phyloP scores from a whole-genome alignment of 805 yeast genomes.

The Tetrapisispora namnaoensis region DNA sequence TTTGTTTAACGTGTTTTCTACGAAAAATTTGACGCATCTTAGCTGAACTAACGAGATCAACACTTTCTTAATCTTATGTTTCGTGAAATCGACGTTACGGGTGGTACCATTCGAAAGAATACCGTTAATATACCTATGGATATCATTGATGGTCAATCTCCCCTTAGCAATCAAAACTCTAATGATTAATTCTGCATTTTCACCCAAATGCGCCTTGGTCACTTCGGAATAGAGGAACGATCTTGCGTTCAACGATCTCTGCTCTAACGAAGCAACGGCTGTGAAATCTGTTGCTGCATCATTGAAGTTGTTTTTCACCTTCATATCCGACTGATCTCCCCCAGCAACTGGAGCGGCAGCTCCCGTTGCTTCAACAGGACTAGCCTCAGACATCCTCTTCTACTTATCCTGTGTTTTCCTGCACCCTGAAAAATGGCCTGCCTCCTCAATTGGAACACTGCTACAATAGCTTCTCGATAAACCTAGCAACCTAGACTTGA shows the following conservation, averaged over 20 bases:
- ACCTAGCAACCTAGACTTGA: too few relatives aligned
- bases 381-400: neutral
- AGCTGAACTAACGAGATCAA: slow-evolving; percentile 73
- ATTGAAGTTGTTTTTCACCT: neutral
- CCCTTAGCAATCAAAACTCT: slow-evolving; percentile 59
- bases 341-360: neutral
- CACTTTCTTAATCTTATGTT: slow-evolving; percentile 46
- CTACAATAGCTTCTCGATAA: too few relatives aligned
- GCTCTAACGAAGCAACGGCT: slow-evolving; percentile 24
- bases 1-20: slow-evolving; percentile 29
- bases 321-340: neutral
- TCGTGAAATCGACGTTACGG: slow-evolving; percentile 27
- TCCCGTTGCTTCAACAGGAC: neutral
- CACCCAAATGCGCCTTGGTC: slow-evolving; percentile 54
- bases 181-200: slow-evolving; percentile 56
- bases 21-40: slow-evolving; percentile 62
- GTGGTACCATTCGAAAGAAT: neutral
- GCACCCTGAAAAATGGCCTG: too few relatives aligned
- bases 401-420: too few relatives aligned
- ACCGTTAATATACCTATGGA: slow-evolving; percentile 35
- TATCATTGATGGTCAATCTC: slow-evolving; percentile 47
- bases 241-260: slow-evolving; percentile 51
- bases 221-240: slow-evolving; percentile 49
- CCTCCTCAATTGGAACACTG: too few relatives aligned
- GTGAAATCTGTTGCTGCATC: slow-evolving; percentile 2